Evolutionary conservation across 441 rosid genomes (phyloP).

Genomic region (Raphanus hybrid): DNA sequence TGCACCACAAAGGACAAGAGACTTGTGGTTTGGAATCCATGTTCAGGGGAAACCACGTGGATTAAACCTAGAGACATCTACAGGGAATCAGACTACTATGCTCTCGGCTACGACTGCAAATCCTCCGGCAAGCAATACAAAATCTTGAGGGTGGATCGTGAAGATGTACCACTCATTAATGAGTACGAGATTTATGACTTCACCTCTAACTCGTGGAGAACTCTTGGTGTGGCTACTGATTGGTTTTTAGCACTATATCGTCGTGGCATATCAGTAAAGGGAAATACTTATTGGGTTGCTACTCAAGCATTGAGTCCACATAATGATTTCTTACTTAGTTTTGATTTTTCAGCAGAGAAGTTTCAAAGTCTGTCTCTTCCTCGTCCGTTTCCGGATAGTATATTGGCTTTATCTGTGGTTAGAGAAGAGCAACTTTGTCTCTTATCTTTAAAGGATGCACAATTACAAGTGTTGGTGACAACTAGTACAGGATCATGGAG

Average conservation of each 20-base stretch:
- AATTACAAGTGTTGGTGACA: neutral
- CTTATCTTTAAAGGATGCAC: too few species aligned
- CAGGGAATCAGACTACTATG: conserved; percentile 1
- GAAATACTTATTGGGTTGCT: neutral
- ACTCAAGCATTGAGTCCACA: neutral
- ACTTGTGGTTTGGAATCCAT: conserved; percentile 18
- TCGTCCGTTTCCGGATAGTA: neutral
- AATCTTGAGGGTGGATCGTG: neutral
- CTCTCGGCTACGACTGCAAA: conserved; percentile 7
- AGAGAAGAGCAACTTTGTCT: conserved; percentile 13
- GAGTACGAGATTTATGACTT: neutral
- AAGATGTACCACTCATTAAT: neutral
- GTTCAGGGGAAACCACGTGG: conserved; percentile 15
- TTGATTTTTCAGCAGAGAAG: conserved; percentile 1
- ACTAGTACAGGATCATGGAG: conserved; percentile 8
- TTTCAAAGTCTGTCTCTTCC: conserved; percentile 6
- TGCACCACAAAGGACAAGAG: neutral
- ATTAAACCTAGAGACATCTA: neutral
- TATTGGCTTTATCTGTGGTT: conserved; percentile 10
- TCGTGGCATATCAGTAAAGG: neutral
- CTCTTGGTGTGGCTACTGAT: conserved; percentile 7
- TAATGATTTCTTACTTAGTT: neutral
- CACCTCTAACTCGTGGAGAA: neutral
- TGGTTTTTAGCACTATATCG: neutral
- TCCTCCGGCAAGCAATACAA: neutral